phyloP scores from a whole-genome alignment of 768 basidiomycete species.

The Hygrocybe coccinea region DNA sequence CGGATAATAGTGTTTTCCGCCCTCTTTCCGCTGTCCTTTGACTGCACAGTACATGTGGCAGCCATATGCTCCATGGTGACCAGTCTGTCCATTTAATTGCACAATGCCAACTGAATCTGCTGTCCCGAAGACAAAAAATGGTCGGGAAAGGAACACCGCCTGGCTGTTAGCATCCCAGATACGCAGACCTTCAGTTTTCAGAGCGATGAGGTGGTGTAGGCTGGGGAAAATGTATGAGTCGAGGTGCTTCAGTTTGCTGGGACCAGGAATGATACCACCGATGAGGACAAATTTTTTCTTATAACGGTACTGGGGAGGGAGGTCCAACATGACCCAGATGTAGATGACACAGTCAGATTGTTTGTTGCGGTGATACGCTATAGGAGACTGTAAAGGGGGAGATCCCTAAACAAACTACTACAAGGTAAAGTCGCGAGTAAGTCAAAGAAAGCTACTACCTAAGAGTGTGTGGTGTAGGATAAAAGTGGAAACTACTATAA shows the following conservation, averaged over 20 bases:
- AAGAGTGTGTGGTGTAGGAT: too few relatives aligned
- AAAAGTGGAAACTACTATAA: too few relatives aligned
- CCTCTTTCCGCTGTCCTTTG: slow-evolving; percentile 25
- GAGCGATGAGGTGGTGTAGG: slow-evolving; percentile 15
- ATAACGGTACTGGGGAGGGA: slow-evolving; percentile 27
- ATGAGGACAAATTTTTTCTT: slow-evolving; percentile 32
- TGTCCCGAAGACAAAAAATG: slow-evolving; percentile 10
- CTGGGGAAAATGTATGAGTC: slow-evolving; percentile 31
- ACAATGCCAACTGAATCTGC: slow-evolving; percentile 26
- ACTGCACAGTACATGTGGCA: slow-evolving; percentile 30
- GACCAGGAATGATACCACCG: slow-evolving; percentile 33
- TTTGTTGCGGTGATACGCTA: slow-evolving; percentile 31
- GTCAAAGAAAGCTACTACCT: too few relatives aligned
- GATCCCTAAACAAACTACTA: too few relatives aligned
- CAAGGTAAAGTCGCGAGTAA: too few relatives aligned
- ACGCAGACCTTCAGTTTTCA: slow-evolving; percentile 16
- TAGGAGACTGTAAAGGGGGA: too few relatives aligned
- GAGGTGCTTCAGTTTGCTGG: slow-evolving; percentile 31
- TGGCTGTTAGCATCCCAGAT: slow-evolving; percentile 22
- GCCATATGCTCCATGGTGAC: slow-evolving; percentile 27
- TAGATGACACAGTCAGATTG: slow-evolving; percentile 30
- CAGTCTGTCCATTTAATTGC: slow-evolving; percentile 30
- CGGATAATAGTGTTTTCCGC: slow-evolving; percentile 30
- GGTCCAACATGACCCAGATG: slow-evolving; percentile 36
- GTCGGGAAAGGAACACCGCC: not conserved